Evolutionary conservation across 148 eudicot species (phyloP).

Genomic region (Bassia scoparia): DNA sequence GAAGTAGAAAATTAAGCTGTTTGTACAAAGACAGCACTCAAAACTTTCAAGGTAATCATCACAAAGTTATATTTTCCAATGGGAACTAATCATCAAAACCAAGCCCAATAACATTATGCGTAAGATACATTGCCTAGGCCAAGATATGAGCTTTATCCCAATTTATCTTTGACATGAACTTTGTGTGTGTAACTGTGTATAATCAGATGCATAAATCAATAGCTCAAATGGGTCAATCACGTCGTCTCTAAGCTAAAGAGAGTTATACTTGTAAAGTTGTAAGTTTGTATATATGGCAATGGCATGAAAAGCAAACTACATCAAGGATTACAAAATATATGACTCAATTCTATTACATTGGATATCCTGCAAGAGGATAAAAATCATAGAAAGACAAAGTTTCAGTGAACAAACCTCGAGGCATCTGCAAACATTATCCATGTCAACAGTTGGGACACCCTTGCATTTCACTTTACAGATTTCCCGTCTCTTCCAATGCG

Average conservation of each 20-base stretch:
- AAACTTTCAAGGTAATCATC: background rate
- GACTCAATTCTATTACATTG: background rate
- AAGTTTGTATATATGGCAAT: background rate
- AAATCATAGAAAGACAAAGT: background rate
- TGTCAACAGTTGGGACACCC: constrained; percentile 96
- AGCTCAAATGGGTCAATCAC: background rate
- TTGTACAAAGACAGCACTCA: background rate
- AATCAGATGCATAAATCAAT: background rate
- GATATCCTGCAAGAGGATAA: background rate
- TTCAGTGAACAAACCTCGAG: constrained; percentile 57
- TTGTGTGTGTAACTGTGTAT: background rate
- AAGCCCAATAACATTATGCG: background rate
- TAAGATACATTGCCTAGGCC: background rate
- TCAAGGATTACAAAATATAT: background rate
- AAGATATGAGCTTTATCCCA: background rate
- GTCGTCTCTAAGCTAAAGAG: background rate
- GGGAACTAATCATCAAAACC: background rate
- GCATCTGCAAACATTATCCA: constrained; percentile 80
- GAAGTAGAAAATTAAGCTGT: background rate
- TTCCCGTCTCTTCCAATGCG: constrained; percentile 78
- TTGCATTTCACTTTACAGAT: constrained; percentile 93
- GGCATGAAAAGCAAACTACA: background rate
- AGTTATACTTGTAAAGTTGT: background rate
- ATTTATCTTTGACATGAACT: background rate
- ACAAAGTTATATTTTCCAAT: background rate